Evolutionary conservation across 768 basidiomycete genomes (phyloP).

Genomic region (Boletus sp.): DNA sequence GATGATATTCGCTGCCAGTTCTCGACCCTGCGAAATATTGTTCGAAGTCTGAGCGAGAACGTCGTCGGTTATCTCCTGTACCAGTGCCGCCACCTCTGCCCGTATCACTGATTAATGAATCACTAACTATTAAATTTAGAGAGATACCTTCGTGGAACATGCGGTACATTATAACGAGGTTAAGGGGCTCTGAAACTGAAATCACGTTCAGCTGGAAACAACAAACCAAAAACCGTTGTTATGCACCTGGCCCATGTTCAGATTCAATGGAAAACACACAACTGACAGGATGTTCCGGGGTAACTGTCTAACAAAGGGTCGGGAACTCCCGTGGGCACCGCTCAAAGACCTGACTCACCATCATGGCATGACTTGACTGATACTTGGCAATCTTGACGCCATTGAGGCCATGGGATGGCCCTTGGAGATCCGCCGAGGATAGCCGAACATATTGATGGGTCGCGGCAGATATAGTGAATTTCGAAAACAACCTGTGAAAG

Average conservation of each 20-base stretch:
- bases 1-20: constrained; percentile 47
- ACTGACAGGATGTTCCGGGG: constrained; percentile 69
- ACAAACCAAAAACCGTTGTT: constrained; percentile 2
- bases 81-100: constrained; percentile 65
- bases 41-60: constrained; percentile 37
- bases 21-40: constrained; percentile 37
- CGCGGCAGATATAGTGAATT: constrained; percentile 85
- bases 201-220: background rate
- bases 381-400: constrained; percentile 53
- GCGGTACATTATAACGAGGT: constrained; percentile 68
- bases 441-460: constrained; percentile 79
- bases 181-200: constrained; percentile 60
- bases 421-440: constrained; percentile 52
- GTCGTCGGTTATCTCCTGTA: constrained; percentile 47
- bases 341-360: constrained; percentile 37
- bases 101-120: constrained; percentile 7
- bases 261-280: constrained; percentile 82
- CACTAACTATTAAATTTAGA: background rate
- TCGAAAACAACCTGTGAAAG: constrained; percentile 71
- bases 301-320: constrained; percentile 56
- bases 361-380: constrained; percentile 42
- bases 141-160: constrained; percentile 75
- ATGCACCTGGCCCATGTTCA: constrained; percentile 53
- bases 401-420: constrained; percentile 40
- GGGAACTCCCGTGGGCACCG: background rate